Evolutionary conservation across 2,329 filamentous ascomycete species (phyloP), one percentile per base, ranked within the genome.

Genomic region (Clonostachys sp.): DNA sequence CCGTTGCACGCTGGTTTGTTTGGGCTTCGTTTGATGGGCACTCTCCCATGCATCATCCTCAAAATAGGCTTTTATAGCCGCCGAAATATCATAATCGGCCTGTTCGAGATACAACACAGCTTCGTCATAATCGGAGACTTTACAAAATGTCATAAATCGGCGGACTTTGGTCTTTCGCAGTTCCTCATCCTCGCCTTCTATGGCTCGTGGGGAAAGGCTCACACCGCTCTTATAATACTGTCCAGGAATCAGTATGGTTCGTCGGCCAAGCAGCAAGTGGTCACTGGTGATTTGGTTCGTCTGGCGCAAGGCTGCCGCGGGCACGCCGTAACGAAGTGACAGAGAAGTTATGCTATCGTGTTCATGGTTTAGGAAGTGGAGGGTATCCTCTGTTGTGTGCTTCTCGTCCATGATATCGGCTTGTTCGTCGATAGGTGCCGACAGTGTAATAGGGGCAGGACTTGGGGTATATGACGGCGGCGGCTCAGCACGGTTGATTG

Each of bases 11-110:
- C 43, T 51, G 57, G 62, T 50, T 12, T 44, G 46, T 30, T 38
- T 39, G 6, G 54, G 55, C 34, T 50, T 50, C 24, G 24, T 30
- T 9, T 86, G 84, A 57, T 92, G 79, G 12, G 79, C 76, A 55
- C 73, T 77, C 66, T 90, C 89, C 89, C 88, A 92, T 46, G 72
- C 73, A 61, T 91, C 87, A 52, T 94, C 89, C 5, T 81, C 85
- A 53, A 79, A 73, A 61, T 81, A 91, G 4, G 77, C 73, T 36
- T 78, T 73, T 7, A 87, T 75, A 0, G 88, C 87, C 30, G 66
- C 63, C 5, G 82, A 78, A 14, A 91, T 68, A 55, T 90, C 75
- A 62, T 87, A 89, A 8, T 75, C 73, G 18, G 75, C 71, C 62
- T 89, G 84, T 57, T 89, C 79, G 41, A 94, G 74, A 62, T 94